Percentiles rank a stretch among this genome's conserved stretches.
These are phyloP conservation scores for Onygenales sp. DNA, from an alignment of 2,329 filamentous ascomycete species.

Conservation along the genomic window DNA sequence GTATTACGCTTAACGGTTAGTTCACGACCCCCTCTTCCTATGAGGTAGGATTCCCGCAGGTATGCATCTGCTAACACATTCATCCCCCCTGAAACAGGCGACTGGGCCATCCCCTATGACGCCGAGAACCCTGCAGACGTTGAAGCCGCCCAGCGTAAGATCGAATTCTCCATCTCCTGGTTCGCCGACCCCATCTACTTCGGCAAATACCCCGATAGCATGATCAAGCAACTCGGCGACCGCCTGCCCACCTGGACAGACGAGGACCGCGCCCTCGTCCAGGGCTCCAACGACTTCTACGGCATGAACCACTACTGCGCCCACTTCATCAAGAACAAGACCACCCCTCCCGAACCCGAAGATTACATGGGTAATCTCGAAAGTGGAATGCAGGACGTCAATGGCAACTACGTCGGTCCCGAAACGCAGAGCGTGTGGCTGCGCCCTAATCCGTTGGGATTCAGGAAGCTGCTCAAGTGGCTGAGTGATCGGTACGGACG, in stretches of 20 bases:
- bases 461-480: constrained; percentile 69
- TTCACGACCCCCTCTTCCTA: background rate
- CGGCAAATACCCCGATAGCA: constrained; percentile 73
- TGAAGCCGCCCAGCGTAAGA: constrained; percentile 67
- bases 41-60: background rate
- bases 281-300: constrained; percentile 87
- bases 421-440: constrained; percentile 80
- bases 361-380: constrained; percentile 73
- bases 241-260: constrained; percentile 65
- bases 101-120: constrained; percentile 77
- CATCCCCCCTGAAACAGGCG: constrained; percentile 39
- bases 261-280: constrained; percentile 63
- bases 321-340: constrained; percentile 71
- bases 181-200: constrained; percentile 83
- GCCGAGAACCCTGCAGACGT: constrained; percentile 63
- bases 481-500: constrained; percentile 64
- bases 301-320: constrained; percentile 92
- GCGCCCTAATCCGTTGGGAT: constrained; percentile 63
- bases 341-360: constrained; percentile 48
- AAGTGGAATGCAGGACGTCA: constrained; percentile 59
- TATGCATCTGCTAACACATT: background rate
- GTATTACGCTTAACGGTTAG: constrained; percentile 73
- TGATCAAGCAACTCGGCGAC: constrained; percentile 70
- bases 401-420: constrained; percentile 63
- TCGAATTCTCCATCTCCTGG: constrained; percentile 82